Percentiles rank a stretch among this genome's conserved stretches.
Conservation (phyloP, 257 asterid genomes). For the Solanum lycopersicoides region DNA sequence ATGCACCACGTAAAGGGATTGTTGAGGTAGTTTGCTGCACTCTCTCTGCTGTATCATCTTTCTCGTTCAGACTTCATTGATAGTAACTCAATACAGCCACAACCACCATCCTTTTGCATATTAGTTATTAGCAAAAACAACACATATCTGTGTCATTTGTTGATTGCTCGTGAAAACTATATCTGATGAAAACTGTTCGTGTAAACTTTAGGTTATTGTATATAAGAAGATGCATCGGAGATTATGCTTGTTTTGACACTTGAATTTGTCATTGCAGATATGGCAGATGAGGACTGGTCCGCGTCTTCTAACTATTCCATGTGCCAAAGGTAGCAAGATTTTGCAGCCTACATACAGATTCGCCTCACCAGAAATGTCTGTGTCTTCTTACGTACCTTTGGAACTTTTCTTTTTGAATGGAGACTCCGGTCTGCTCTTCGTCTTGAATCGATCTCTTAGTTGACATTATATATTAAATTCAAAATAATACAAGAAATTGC, state of each 20-base stretch:
- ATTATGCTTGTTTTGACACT: neutral
- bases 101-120: neutral
- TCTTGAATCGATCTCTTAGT: constrained; percentile 53
- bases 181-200: neutral
- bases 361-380: constrained; percentile 33
- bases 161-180: neutral
- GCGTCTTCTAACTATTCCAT: constrained; percentile 74
- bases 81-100: neutral
- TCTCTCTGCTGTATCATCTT: neutral
- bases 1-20: constrained; percentile 93
- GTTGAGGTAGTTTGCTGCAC: constrained; percentile 56
- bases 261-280: constrained; percentile 34
- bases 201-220: neutral
- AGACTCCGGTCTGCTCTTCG: constrained; percentile 85
- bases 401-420: constrained; percentile 87
- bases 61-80: neutral
- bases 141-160: neutral
- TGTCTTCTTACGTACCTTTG: constrained; percentile 52
- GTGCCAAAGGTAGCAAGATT: constrained; percentile 85
- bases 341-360: constrained; percentile 86
- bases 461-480: constrained; percentile 7
- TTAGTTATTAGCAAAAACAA: neutral
- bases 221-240: neutral
- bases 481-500: neutral
- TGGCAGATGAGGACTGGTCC: constrained; percentile 99